Evolutionary conservation across 805 yeast genomes (phyloP).

Genomic region (Pichia gijzeniarum): DNA sequence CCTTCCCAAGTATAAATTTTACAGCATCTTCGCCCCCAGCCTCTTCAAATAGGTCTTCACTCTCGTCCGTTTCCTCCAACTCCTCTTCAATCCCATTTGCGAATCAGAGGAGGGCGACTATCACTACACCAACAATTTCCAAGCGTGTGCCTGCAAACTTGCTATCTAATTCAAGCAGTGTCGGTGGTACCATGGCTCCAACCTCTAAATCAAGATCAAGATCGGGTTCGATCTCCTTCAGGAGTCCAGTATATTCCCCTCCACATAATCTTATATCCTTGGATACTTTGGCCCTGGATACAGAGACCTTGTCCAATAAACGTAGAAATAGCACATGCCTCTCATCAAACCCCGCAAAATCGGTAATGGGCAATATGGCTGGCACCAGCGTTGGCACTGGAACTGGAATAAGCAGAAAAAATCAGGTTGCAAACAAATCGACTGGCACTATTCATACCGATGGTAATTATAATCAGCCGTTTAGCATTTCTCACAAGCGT

Average conservation of each 20-base stretch:
- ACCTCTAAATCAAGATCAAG: neutral
- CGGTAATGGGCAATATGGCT: too few species aligned
- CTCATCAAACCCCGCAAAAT: too few species aligned
- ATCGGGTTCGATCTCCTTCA: conserved; percentile 8
- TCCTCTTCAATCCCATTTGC: too few species aligned
- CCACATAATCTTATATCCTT: neutral
- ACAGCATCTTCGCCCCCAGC: conserved; percentile 14
- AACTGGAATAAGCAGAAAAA: too few species aligned
- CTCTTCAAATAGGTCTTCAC: conserved; percentile 9
- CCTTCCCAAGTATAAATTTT: too few species aligned
- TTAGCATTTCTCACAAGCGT: too few species aligned
- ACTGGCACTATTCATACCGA: too few species aligned
- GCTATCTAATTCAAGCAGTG: neutral
- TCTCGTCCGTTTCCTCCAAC: neutral
- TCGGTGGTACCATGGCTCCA: neutral
- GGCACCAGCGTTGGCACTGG: too few species aligned
- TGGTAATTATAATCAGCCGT: too few species aligned
- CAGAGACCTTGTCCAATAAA: neutral
- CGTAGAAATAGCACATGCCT: too few species aligned
- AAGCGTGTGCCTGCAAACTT: conserved; percentile 15
- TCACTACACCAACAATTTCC: conserved; percentile 19
- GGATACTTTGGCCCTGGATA: neutral
- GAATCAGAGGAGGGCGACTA: conserved; percentile 23
- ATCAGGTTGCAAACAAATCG: too few species aligned
- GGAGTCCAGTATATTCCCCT: neutral